Evolutionary conservation across 768 basidiomycete genomes (phyloP), one percentile per base, ranked within the genome.

Genomic region (Tulasnella sp.): DNA sequence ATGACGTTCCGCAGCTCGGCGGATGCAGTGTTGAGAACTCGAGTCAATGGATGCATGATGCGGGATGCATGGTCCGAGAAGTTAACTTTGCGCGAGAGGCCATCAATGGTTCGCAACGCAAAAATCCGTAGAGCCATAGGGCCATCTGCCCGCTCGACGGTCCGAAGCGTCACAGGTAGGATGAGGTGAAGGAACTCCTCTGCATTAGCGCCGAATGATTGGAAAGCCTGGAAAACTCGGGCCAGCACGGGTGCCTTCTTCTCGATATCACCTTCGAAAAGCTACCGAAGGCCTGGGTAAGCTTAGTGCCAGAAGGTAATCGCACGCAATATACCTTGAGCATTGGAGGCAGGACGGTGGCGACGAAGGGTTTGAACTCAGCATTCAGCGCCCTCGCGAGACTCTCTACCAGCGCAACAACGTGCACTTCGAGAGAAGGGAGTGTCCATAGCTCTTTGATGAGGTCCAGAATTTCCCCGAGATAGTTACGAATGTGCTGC

Each of bases 151-250:
- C 87, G 79, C 68, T 98, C 96, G 63, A 92, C 93, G 4, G 90
- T 83, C 68, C 82, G 85, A 58, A 97, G 85, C 61, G 98, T 90
- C 64, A 93, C 84, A 0, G 96, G 96, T 52, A 99, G 87, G 62
- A 97, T 86, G 41, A 99, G 83, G 70, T 98, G 94, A 15, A 98
- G 77, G 70, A 97, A 98, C 69, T 99, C 96, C 69, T 99, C 96
- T 61, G 98, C 87, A 69, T 93, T 97, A 2, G 88, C 78, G 3
- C 96, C 96, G 66, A 99, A 98, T 0, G 92, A 91, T 65, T 90
- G 78, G 69, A 97, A 89, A 0, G 94, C 92, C 66, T 93, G 89
- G 59, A 98, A 89, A 59, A 97, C 85, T 68, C 92, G 91, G 68
- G 88, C 85, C 64, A 92, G 89, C 0, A 85, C 87, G 53, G 73